A percentile compares a stretch with the other conserved stretches of the same genome.
These are phyloP conservation scores for Claviceps citrina DNA, from an alignment of 2,329 filamentous ascomycete genomes.

Conservation along the genomic window DNA sequence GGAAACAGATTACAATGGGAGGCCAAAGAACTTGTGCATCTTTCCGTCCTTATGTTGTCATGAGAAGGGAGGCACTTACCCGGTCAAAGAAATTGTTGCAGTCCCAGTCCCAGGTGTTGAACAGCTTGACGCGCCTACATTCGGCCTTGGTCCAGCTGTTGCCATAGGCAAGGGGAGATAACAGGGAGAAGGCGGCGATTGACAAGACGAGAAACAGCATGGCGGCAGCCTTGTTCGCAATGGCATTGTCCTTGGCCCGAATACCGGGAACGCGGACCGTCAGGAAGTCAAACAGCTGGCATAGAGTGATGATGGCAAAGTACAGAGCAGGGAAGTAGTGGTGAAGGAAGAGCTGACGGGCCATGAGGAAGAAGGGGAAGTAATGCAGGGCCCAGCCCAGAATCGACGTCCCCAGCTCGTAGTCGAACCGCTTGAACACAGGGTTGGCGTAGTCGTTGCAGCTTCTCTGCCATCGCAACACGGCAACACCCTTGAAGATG, in stretches of 20 bases:
- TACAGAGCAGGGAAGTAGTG: slow-evolving; percentile 97
- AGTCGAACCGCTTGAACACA: slow-evolving; percentile 92
- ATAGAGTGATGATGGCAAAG: slow-evolving; percentile 80
- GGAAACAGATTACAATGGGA: too few species aligned
- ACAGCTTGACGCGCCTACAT: slow-evolving; percentile 75
- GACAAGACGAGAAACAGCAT: slow-evolving; percentile 59
- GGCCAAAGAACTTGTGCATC: background rate
- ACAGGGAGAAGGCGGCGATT: slow-evolving; percentile 66
- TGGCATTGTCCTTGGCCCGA: slow-evolving; percentile 48
- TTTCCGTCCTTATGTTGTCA: too few species aligned
- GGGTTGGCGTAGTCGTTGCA: slow-evolving; percentile 70
- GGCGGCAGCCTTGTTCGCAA: slow-evolving; percentile 60
- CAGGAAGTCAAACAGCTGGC: slow-evolving; percentile 76
- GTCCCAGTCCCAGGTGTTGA: slow-evolving; percentile 90
- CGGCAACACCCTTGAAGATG: slow-evolving; percentile 71
- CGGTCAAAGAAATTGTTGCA: slow-evolving; percentile 82
- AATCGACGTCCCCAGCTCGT: slow-evolving; percentile 80
- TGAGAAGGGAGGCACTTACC: slow-evolving; percentile 57
- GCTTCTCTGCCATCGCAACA: slow-evolving; percentile 88
- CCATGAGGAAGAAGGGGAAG: slow-evolving; percentile 97
- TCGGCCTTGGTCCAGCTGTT: slow-evolving; percentile 84
- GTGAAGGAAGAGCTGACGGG: slow-evolving; percentile 92
- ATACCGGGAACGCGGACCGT: slow-evolving; percentile 57
- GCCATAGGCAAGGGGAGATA: slow-evolving; percentile 79
- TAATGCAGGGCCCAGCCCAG: slow-evolving; percentile 96